phyloP scores from a whole-genome alignment of 305 asterid species.

The Fraxinus xanthoxyloides region DNA sequence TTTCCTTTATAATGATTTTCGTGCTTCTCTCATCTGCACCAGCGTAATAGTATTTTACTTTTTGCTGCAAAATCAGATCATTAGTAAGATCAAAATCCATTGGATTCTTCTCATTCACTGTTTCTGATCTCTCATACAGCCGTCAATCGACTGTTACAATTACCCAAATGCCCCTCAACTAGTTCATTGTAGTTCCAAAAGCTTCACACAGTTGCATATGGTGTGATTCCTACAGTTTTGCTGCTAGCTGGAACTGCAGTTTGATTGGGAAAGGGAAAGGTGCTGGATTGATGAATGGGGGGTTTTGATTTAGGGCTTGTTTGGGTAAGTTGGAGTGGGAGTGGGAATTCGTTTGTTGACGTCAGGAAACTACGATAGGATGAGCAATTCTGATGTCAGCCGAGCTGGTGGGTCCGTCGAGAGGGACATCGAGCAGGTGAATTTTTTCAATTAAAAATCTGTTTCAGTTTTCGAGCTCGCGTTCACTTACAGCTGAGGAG shows the following conservation, averaged over 20 bases:
- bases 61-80: slow-evolving; percentile 26
- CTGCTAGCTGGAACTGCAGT: background rate
- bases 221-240: background rate
- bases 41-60: slow-evolving; percentile 10
- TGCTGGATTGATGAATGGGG: slow-evolving; percentile 1
- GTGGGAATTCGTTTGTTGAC: background rate
- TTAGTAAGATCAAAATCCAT: slow-evolving; percentile 24
- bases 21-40: slow-evolving; percentile 3
- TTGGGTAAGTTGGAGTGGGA: background rate
- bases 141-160: background rate
- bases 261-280: background rate
- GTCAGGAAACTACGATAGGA: slow-evolving; percentile 24
- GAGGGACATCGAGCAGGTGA: slow-evolving; percentile 53
- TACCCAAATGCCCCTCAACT: background rate
- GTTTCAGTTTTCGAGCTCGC: background rate
- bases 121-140: background rate
- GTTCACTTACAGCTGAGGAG: background rate
- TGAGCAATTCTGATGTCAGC: slow-evolving; percentile 41
- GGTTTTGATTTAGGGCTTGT: background rate
- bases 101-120: slow-evolving; percentile 25
- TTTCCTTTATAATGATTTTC: slow-evolving; percentile 3
- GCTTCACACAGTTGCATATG: background rate
- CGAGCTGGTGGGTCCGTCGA: slow-evolving; percentile 44
- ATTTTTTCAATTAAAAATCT: background rate
- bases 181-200: background rate